These are phyloP conservation scores for Stagonosporopsis chrysanthemi DNA, from an alignment of 2,329 filamentous ascomycete species.

Conservation along the genomic window DNA sequence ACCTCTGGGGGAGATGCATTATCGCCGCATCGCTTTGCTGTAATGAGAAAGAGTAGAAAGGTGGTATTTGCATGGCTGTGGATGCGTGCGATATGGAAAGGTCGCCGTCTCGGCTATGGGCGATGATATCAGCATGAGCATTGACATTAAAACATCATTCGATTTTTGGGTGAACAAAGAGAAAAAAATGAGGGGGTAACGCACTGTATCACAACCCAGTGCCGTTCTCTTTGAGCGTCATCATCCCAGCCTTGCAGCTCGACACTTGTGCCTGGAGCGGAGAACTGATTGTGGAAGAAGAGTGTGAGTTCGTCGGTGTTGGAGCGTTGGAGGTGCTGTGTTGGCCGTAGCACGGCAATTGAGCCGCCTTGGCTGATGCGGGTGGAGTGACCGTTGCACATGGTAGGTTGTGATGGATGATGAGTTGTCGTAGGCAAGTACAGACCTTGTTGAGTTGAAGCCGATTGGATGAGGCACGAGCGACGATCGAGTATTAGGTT, in stretches of 20 bases:
- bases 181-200: background rate
- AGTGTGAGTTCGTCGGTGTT: slow-evolving; percentile 35
- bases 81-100: slow-evolving; percentile 20
- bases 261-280: slow-evolving; percentile 35
- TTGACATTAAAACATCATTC: too few species aligned
- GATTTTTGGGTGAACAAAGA: too few species aligned
- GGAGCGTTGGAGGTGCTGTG: slow-evolving; percentile 13
- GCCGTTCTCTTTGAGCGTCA: slow-evolving; percentile 14
- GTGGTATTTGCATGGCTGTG: slow-evolving; percentile 3
- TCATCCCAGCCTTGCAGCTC: slow-evolving; percentile 35
- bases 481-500: background rate
- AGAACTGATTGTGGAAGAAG: slow-evolving; percentile 40
- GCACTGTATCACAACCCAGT: slow-evolving; percentile 46
- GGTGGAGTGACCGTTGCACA: slow-evolving; percentile 31
- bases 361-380: slow-evolving; percentile 46
- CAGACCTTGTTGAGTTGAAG: background rate
- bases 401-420: background rate
- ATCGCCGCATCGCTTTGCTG: slow-evolving; percentile 3
- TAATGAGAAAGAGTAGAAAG: slow-evolving; percentile 40
- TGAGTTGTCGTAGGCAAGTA: background rate
- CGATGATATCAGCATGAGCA: too few species aligned
- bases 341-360: slow-evolving; percentile 43
- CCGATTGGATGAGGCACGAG: background rate
- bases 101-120: slow-evolving; percentile 42
- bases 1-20: slow-evolving; percentile 29